Conservation (phyloP, 108 stramenopile genomes). For the Pseudonitzschia multiseries region DNA sequence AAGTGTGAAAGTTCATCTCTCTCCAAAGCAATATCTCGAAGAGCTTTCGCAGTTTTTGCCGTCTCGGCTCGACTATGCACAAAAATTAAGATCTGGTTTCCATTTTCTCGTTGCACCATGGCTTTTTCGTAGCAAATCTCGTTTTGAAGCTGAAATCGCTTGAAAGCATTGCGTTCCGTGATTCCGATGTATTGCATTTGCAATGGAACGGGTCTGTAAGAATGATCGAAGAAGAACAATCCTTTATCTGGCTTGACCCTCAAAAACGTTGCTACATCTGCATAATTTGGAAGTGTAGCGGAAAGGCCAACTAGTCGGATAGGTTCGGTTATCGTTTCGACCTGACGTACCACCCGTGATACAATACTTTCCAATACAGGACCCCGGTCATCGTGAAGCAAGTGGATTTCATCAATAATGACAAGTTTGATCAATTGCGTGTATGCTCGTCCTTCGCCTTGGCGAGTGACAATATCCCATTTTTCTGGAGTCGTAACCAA, state of each 20-base stretch:
- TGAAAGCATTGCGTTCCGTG: slow-evolving; percentile 97
- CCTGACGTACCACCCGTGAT: slow-evolving; percentile 93
- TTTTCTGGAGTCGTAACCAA: slow-evolving; percentile 99
- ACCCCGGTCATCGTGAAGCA: slow-evolving; percentile 98
- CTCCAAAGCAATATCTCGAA: slow-evolving; percentile 93
- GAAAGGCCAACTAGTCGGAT: slow-evolving; percentile 96
- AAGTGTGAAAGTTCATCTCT: slow-evolving; percentile 86
- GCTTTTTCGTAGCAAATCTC: slow-evolving; percentile 99
- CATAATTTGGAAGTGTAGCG: slow-evolving; percentile 99
- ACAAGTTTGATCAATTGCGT: slow-evolving; percentile 96
- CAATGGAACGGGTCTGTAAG: slow-evolving; percentile 97
- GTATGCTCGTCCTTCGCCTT: slow-evolving; percentile 96
- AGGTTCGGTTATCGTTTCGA: slow-evolving; percentile 92
- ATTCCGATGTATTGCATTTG: slow-evolving; percentile 99
- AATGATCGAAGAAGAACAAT: slow-evolving; percentile 99
- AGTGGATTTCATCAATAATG: slow-evolving; percentile 99
- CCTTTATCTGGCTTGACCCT: slow-evolving; percentile 97
- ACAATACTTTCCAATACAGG: slow-evolving; percentile 98
- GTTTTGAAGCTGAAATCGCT: slow-evolving; percentile 96
- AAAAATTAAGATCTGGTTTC: slow-evolving; percentile 96
- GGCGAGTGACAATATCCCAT: slow-evolving; percentile 99
- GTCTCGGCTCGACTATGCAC: slow-evolving; percentile 98
- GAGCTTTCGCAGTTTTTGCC: slow-evolving; percentile 95
- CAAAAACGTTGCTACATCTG: slow-evolving; percentile 97
- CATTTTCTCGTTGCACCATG: slow-evolving; percentile 79